Evolutionary conservation across 2,329 filamentous ascomycete species (phyloP), one percentile per base, ranked within the genome.

Genomic region (Ophiostoma quercus): DNA sequence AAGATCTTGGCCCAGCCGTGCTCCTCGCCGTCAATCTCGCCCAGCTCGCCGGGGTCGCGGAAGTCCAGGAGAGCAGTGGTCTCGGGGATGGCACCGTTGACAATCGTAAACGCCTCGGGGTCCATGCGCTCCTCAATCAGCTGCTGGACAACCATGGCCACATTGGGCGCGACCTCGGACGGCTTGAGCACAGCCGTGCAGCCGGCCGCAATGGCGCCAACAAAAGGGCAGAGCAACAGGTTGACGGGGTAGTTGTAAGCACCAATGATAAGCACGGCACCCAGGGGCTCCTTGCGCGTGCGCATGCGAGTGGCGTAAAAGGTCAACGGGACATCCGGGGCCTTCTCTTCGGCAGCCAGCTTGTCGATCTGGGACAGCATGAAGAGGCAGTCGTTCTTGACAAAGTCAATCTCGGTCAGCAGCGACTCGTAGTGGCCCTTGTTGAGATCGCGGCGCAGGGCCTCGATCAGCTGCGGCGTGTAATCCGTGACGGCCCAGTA

Each of bases 1-100:
- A 95, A 94, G 76, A 99, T 96, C 85, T 97, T 98, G 82, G 96
- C 94, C 90, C 94, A 99, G 79, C 94, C 94, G 60, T 57, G 70
- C 62, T 73, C 68, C 25, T 71, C 71, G 65, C 67, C 70, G 34
- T 71, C 70, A 43, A 67, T 25, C n/a, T 43, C 57, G 16, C 62
- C 71, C 19, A 69, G 68, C 22, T 67, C 51, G 37, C 47, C 29
- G 12, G 66, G n/a, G 66, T 74, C 82, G 93, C 87, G 73, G 57
- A 73, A 74, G 71, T 94, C 88, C 43, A 99, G 85, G 63, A 98
- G 82, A 14, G 88, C 88, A 65, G 91, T 92, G 3, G 91, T 93
- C 83, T 97, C 92, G 3, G 89, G 84, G 25, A 97, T 81, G 37
- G 83, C 88, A 71, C 95, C 95, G 78, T 97, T 95, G 74, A 97